phyloP scores from a whole-genome alignment of 441 rosid species.

The Aquilaria agallochum region DNA sequence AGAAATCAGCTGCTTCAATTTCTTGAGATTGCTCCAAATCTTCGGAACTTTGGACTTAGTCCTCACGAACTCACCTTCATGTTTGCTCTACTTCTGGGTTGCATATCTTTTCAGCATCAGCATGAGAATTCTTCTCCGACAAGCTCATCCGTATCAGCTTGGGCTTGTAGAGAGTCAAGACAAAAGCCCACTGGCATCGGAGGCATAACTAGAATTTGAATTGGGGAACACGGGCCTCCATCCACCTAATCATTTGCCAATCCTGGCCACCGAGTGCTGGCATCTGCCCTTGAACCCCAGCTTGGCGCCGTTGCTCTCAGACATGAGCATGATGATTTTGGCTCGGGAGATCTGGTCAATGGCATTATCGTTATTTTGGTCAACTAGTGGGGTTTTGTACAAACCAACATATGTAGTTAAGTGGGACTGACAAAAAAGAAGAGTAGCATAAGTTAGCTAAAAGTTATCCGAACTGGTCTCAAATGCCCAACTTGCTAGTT shows the following conservation, averaged over 20 bases:
- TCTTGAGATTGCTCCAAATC: constrained; percentile 55
- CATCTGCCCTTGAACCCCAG: constrained; percentile 16
- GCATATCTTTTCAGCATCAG: constrained; percentile 6
- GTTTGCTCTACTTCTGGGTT: constrained; percentile 19
- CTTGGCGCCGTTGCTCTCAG: constrained; percentile 12
- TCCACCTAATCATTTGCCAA: not conserved
- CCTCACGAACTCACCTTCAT: constrained; percentile 35
- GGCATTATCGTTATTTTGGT: constrained; percentile 2
- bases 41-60: constrained; percentile 54
- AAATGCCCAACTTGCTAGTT: too few species aligned
- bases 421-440: too few species aligned
- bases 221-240: constrained; percentile 21
- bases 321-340: constrained; percentile 20
- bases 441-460: too few species aligned
- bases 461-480: too few species aligned
- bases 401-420: too few species aligned
- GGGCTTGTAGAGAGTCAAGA: constrained; percentile 38
- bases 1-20: constrained; percentile 51
- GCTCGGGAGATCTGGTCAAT: constrained; percentile 23
- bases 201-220: constrained; percentile 37
- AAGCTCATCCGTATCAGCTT: constrained; percentile 47
- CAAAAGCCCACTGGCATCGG: constrained; percentile 50
- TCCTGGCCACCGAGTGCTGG: constrained; percentile 14
- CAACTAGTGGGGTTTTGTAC: too few species aligned
- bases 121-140: constrained; percentile 10